Conservation (phyloP, 2,329 filamentous ascomycete genomes). For the Triangularia setosa region DNA sequence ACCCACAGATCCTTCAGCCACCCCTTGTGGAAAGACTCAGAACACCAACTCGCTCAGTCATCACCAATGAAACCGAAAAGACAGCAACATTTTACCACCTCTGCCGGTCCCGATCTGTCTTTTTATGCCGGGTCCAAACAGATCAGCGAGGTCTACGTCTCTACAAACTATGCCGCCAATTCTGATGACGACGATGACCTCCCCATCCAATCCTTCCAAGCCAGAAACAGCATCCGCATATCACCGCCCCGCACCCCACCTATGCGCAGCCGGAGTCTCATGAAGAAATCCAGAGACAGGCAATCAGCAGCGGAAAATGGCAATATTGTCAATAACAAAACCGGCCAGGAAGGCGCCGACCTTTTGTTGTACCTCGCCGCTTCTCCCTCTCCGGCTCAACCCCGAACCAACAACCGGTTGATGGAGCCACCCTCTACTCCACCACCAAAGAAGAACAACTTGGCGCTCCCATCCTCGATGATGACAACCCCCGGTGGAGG, state of each 20-base stretch:
- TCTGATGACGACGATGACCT: slow-evolving; percentile 85
- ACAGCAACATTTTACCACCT: slow-evolving; percentile 69
- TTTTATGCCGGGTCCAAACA: slow-evolving; percentile 72
- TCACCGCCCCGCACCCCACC: slow-evolving; percentile 85
- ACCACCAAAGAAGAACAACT: slow-evolving; percentile 63
- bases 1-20: slow-evolving; percentile 56
- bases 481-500: slow-evolving; percentile 80
- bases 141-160: slow-evolving; percentile 59
- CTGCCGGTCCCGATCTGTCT: slow-evolving; percentile 67
- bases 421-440: slow-evolving; percentile 74
- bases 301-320: slow-evolving; percentile 40
- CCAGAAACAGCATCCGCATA: slow-evolving; percentile 57
- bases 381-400: slow-evolving; percentile 79
- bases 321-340: slow-evolving; percentile 37
- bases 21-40: slow-evolving; percentile 66
- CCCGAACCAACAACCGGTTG: slow-evolving; percentile 45
- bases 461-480: slow-evolving; percentile 74
- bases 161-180: slow-evolving; percentile 57
- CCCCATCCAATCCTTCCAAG: slow-evolving; percentile 69
- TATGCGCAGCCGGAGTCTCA: slow-evolving; percentile 52
- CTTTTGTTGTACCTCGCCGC: slow-evolving; percentile 80
- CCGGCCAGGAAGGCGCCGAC: slow-evolving; percentile 76
- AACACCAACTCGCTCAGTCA: slow-evolving; percentile 74
- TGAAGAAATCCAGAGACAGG: slow-evolving; percentile 46
- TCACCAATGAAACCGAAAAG: slow-evolving; percentile 78